phyloP scores from a whole-genome alignment of 139 green algal species.

The Closterium sp. region DNA sequence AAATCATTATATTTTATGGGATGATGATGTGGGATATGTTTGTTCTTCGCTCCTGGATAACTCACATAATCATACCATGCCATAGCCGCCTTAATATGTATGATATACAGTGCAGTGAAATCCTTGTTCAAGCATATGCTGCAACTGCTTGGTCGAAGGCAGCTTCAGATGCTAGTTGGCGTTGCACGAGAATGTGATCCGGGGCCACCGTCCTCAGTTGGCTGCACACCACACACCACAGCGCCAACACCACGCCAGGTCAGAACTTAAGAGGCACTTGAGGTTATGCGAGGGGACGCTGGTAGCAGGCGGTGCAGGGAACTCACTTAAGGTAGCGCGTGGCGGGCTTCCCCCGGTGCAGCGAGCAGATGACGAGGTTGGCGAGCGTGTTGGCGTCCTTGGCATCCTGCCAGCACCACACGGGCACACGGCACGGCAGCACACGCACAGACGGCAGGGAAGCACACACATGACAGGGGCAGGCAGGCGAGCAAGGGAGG shows the following conservation, averaged over 20 bases:
- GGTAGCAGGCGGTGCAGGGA: not conserved
- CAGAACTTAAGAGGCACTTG: no score
- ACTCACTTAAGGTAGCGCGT: conserved; percentile 64
- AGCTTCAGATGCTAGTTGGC: not conserved
- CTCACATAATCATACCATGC: no score
- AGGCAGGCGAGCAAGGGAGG: no score
- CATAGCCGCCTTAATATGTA: no score
- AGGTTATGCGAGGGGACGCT: no score
- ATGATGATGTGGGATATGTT: no score
- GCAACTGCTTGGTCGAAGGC: conserved; percentile 7
- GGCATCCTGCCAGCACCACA: conserved; percentile 66
- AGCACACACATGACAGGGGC: no score
- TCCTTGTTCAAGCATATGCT: conserved; percentile 1
- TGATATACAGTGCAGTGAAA: no score
- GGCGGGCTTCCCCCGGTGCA: conserved; percentile 84
- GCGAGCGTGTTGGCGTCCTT: conserved; percentile 86
- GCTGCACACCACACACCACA: conserved; percentile 7
- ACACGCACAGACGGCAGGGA: no score
- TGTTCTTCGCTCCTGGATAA: no score
- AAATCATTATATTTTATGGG: no score
- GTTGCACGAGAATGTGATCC: not conserved
- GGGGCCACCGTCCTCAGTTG: not conserved
- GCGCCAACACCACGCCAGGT: not conserved
- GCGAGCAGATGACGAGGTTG: conserved; percentile 79
- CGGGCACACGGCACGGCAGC: conserved; percentile 21